A percentile compares a stretch with the other conserved stretches of the same genome.
Conservation (phyloP, 148 eudicot genomes). For the Camellia sinensis region DNA sequence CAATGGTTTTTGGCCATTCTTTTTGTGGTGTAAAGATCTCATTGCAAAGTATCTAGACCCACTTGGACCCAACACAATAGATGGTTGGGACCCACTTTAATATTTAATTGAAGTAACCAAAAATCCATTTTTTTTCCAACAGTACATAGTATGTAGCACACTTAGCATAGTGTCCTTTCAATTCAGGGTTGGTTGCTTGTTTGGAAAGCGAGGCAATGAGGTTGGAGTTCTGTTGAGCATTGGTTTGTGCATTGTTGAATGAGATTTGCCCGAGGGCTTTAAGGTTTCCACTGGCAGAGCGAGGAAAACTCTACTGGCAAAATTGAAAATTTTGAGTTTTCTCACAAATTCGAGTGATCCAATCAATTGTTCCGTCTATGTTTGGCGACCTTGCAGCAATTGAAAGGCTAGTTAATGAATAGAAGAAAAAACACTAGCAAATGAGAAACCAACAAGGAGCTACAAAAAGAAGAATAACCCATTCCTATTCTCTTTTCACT, state of each 20-base stretch:
- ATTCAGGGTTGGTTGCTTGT: neutral
- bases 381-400: neutral
- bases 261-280: constrained; percentile 19
- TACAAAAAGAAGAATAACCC: neutral
- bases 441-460: neutral
- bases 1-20: no score
- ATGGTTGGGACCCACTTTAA: no score
- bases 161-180: neutral
- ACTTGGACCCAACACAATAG: no score
- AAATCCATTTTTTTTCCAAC: no score
- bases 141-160: neutral
- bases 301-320: constrained; percentile 2
- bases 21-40: no score
- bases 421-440: neutral
- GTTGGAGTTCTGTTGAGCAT: neutral
- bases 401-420: neutral
- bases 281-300: neutral
- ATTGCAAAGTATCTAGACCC: no score
- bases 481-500: neutral
- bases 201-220: constrained; percentile 1
- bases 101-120: no score
- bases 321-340: neutral
- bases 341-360: constrained; percentile 3
- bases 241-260: neutral
- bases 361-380: neutral